Evolutionary conservation across 441 rosid species (phyloP), one percentile per base, ranked within the genome.

Genomic region (Pelargonium myrrhifolium): DNA sequence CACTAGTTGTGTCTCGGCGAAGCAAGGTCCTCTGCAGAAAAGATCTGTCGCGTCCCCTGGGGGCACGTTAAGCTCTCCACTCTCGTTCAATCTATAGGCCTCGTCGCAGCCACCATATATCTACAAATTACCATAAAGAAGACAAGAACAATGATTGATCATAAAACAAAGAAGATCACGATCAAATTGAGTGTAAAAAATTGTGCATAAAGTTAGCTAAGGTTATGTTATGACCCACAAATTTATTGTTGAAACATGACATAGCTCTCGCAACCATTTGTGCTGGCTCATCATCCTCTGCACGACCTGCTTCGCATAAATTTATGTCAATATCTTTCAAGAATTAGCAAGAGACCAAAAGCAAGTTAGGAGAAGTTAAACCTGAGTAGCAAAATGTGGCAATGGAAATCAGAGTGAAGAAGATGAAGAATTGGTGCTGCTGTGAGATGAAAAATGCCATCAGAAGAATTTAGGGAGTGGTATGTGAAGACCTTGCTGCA

Each of bases 21-120:
- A 22, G 69, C 89, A 88, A 68, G 89, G 88, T 61, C 87, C 87
- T 0, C 66, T 65, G 69, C 91, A 86, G 84, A 84, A 82, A 15
- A 51, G 39, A 3, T 85, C 82, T 20, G 85, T 83, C 6, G 81
- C 87, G 43, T 78, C 85, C 3, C 18, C 18, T 5, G 45, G 76
- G 51, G 86, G 87, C 14, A 84, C 80, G 26, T 82, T 79, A 59
- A 84, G 62, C 70, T 82, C 75, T 39, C 91, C 89, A 72, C 78
- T 68, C 64, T 66, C 77, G 8, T 78, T 77, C 72, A 86, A 67
- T 74, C 87, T 85, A 35, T 75, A 85, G 9, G 78, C 82, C 40
- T 82, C 85, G 28, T 75, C 39, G 26, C 88, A 88, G 0, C 77
- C 81, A 35, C 49, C 68, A 37, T 82, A 86, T 40, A 86, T 78